phyloP scores from a whole-genome alignment of 2,329 filamentous ascomycete genomes.

The Ophiostoma pallidulum region DNA sequence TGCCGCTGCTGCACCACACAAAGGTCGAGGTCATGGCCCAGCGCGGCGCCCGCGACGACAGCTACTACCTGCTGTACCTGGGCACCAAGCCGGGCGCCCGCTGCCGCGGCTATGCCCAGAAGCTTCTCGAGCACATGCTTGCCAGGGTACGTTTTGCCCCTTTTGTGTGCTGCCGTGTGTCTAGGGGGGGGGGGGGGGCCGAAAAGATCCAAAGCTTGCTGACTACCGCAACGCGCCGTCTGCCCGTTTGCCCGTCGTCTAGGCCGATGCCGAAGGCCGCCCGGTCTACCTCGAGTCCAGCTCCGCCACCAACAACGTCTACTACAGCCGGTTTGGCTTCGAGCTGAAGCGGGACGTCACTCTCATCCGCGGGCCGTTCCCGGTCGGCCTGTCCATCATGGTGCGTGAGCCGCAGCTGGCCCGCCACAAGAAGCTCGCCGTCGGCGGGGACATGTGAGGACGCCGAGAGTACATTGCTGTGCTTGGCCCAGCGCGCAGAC shows the following conservation, averaged over 20 bases:
- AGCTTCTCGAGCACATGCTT: constrained; percentile 62
- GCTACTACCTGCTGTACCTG: constrained; percentile 77
- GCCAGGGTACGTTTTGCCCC: constrained; percentile 35
- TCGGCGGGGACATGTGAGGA: too few species aligned
- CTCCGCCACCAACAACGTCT: constrained; percentile 54
- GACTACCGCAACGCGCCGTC: too few species aligned
- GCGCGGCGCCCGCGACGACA: constrained; percentile 29
- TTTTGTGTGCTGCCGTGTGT: not conserved
- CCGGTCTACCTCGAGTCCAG: constrained; percentile 74
- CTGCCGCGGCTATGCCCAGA: constrained; percentile 62
- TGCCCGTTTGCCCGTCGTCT: too few species aligned
- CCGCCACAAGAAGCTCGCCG: constrained; percentile 15
- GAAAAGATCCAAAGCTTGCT: too few species aligned
- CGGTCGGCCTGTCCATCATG: constrained; percentile 69
- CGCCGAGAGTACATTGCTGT: too few species aligned
- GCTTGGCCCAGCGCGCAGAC: too few species aligned
- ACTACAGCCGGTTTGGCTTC: constrained; percentile 72
- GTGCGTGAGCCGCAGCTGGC: constrained; percentile 55
- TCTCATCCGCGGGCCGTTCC: constrained; percentile 46
- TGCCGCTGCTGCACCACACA: constrained; percentile 63
- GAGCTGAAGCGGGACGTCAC: constrained; percentile 53
- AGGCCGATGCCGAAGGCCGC: constrained; percentile 59
- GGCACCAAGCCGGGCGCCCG: constrained; percentile 63
- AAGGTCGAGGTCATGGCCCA: constrained; percentile 60
- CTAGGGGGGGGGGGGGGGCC: too few species aligned